Percentiles rank a stretch among this genome's conserved stretches.
phyloP scores from a whole-genome alignment of 495 filamentous ascomycete genomes.

The Penicillium lividum region DNA sequence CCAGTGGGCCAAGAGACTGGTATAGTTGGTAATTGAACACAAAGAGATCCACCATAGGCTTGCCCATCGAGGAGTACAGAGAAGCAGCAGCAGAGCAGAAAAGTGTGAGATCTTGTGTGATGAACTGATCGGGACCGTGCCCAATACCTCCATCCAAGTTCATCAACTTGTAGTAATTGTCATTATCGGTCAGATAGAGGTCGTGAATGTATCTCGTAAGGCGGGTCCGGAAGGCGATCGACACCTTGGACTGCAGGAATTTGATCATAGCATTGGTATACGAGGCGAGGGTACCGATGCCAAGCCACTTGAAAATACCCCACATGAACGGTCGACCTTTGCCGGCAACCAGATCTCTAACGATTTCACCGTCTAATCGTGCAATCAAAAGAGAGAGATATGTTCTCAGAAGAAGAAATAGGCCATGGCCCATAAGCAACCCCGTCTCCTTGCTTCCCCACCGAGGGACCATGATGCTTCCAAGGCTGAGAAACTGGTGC shows the following conservation, averaged over 20 bases:
- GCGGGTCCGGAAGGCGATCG: constrained; percentile 95
- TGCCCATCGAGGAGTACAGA: constrained; percentile 92
- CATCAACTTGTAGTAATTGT: constrained; percentile 93
- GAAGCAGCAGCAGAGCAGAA: constrained; percentile 94
- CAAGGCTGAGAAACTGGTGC: constrained; percentile 91
- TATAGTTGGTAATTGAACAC: constrained; percentile 98
- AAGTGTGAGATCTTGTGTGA: constrained; percentile 93
- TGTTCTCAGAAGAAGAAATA: constrained; percentile 74
- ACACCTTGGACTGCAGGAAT: constrained; percentile 95
- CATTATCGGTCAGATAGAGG: constrained; percentile 88
- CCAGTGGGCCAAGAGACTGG: constrained; percentile 86
- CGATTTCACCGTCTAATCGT: constrained; percentile 92
- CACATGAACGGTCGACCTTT: constrained; percentile 85
- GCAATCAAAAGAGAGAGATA: constrained; percentile 94
- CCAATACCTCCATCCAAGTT: constrained; percentile 94
- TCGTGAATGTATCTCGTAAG: constrained; percentile 98
- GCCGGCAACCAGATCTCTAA: constrained; percentile 90
- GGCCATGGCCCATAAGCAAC: constrained; percentile 74
- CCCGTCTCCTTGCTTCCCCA: constrained; percentile 95
- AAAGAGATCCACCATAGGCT: constrained; percentile 90
- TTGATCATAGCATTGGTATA: constrained; percentile 98
- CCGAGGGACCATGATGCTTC: constrained; percentile 96
- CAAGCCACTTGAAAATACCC: constrained; percentile 85
- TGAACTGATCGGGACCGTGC: constrained; percentile 92
- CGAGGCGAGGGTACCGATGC: constrained; percentile 72